These are phyloP conservation scores for Antrodiella citrinella DNA, from an alignment of 768 basidiomycete genomes.

Conservation along the genomic window DNA sequence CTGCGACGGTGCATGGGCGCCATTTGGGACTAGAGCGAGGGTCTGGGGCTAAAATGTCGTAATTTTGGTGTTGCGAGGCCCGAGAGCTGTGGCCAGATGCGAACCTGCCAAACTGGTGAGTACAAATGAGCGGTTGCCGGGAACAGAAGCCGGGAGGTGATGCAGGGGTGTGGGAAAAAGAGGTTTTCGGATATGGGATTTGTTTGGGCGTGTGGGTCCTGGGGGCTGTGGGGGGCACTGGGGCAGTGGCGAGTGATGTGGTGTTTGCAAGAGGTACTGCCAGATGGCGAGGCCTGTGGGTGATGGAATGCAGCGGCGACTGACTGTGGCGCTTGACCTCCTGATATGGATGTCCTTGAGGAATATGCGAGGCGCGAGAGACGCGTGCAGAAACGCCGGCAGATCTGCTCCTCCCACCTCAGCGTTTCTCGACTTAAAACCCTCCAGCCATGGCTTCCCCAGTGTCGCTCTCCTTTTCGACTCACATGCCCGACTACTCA, in stretches of 20 bases:
- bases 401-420: too few relatives aligned
- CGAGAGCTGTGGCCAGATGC: too few relatives aligned
- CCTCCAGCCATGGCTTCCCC: neutral
- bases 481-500: neutral
- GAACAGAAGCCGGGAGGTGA: too few relatives aligned
- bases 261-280: neutral
- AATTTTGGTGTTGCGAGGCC: too few relatives aligned
- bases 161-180: too few relatives aligned
- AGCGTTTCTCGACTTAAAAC: neutral
- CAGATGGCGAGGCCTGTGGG: neutral
- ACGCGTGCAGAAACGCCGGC: neutral
- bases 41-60: too few relatives aligned
- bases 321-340: neutral
- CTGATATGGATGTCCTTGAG: neutral
- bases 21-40: too few relatives aligned
- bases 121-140: too few relatives aligned
- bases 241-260: neutral
- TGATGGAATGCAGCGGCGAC: neutral
- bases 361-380: neutral
- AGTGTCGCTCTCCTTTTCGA: neutral
- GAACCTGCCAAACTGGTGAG: too few relatives aligned
- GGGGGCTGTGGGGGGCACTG: neutral
- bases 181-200: neutral
- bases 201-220: neutral
- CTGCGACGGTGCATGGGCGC: too few relatives aligned